Conservation (phyloP, 2,329 filamentous ascomycete genomes). For the Clarireedia homoeocarpa region DNA sequence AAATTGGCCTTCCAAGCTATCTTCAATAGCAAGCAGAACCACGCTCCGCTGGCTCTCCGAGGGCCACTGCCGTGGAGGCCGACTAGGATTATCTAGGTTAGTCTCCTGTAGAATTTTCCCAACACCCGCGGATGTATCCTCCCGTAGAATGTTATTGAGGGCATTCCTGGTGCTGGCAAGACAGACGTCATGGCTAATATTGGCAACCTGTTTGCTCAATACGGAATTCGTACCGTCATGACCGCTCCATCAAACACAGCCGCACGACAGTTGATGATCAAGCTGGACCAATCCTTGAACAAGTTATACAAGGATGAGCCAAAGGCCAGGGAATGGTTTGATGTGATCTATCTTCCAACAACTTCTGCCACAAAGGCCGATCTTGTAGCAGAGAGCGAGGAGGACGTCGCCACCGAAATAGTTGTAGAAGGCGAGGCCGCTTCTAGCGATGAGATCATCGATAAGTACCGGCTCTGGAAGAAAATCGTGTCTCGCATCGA, state of each 20-base stretch:
- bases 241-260: slow-evolving; percentile 9
- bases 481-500: not conserved
- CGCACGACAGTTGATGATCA: not conserved
- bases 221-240: not conserved
- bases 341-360: slow-evolving; percentile 2
- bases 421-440: not conserved
- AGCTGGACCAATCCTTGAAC: not conserved
- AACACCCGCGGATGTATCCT: too few relatives aligned
- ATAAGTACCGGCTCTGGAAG: not conserved
- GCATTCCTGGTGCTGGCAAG: slow-evolving; percentile 14
- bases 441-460: not conserved
- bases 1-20: not conserved
- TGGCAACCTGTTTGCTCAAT: not conserved
- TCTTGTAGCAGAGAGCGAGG: not conserved
- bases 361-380: not conserved
- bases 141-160: slow-evolving; percentile 10
- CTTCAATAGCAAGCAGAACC: not conserved
- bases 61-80: too few relatives aligned
- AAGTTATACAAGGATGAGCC: not conserved
- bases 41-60: too few relatives aligned
- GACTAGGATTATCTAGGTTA: too few relatives aligned
- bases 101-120: too few relatives aligned
- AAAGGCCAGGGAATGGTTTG: not conserved
- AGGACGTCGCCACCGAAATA: not conserved
- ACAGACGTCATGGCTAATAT: not conserved